These are phyloP conservation scores for Microthlaspi erraticum DNA, from an alignment of 345 rosid genomes.

Conservation along the genomic window DNA sequence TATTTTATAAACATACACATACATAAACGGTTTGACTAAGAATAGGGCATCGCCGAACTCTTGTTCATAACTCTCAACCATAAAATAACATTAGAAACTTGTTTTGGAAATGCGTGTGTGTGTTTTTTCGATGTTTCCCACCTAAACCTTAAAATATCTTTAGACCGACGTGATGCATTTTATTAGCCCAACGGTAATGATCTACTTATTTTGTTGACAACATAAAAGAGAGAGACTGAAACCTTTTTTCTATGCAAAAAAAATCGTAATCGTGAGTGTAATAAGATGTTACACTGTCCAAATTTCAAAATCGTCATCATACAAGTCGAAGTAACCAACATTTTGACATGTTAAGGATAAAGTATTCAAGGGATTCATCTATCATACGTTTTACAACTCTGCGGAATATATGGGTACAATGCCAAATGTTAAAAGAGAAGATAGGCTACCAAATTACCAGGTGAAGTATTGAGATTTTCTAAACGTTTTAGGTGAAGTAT, in stretches of 20 bases:
- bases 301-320: not conserved
- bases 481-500: constrained; percentile 21
- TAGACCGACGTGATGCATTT: not conserved
- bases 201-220: not conserved
- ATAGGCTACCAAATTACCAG: constrained; percentile 6
- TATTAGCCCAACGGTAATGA: not conserved
- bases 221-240: not conserved
- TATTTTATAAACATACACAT: constrained; percentile 26
- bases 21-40: constrained; percentile 40
- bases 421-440: not conserved
- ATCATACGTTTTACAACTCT: not conserved
- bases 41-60: constrained; percentile 41
- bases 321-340: not conserved
- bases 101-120: not conserved
- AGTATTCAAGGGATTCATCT: constrained; percentile 10
- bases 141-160: not conserved
- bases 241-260: not conserved
- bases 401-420: not conserved
- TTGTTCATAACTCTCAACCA: constrained; percentile 29
- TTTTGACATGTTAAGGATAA: constrained; percentile 3
- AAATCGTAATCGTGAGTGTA: not conserved
- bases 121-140: constrained; percentile 3
- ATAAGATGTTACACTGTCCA: not conserved
- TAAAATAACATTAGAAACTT: not conserved
- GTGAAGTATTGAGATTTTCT: not conserved